These are phyloP conservation scores for Aspergillus hancockii DNA, from an alignment of 495 filamentous ascomycete genomes.

Conservation along the genomic window DNA sequence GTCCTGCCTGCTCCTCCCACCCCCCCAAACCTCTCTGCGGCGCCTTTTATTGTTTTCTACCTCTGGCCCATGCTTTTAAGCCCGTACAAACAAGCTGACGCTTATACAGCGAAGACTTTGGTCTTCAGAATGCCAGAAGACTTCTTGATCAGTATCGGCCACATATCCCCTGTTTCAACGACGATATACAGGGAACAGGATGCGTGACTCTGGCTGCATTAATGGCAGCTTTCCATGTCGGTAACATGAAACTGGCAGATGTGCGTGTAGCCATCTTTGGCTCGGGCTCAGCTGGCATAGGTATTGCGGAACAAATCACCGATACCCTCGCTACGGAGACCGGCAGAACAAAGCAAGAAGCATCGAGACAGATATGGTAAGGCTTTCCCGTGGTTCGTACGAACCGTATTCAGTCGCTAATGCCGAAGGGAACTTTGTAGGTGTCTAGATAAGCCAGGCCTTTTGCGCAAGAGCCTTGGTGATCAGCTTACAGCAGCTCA, in stretches of 20 bases:
- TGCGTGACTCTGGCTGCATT: slow-evolving; percentile 84
- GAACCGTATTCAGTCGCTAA: slow-evolving; percentile 47
- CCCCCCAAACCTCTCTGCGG: neutral
- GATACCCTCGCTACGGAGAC: slow-evolving; percentile 74
- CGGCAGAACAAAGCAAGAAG: slow-evolving; percentile 69
- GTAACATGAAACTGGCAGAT: slow-evolving; percentile 64
- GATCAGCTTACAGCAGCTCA: slow-evolving; percentile 66
- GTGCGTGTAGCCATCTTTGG: slow-evolving; percentile 75
- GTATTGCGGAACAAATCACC: slow-evolving; percentile 80
- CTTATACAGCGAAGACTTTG: slow-evolving; percentile 55
- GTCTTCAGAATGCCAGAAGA: slow-evolving; percentile 57
- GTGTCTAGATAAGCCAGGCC: slow-evolving; percentile 83
- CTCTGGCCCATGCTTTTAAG: neutral
- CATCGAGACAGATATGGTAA: slow-evolving; percentile 79
- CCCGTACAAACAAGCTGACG: neutral
- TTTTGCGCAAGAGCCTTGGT: slow-evolving; percentile 65
- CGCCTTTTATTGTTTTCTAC: neutral
- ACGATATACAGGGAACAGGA: slow-evolving; percentile 89
- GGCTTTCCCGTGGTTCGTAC: slow-evolving; percentile 7
- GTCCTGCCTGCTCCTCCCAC: too few relatives aligned
- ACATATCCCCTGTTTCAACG: slow-evolving; percentile 82
- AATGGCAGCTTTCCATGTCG: slow-evolving; percentile 69
- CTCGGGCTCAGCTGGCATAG: slow-evolving; percentile 81
- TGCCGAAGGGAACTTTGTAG: slow-evolving; percentile 33
- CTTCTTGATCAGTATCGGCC: slow-evolving; percentile 74